Evolutionary conservation across 2,329 filamentous ascomycete species (phyloP), one percentile per base, ranked within the genome.

Genomic region (Nemania sp.): DNA sequence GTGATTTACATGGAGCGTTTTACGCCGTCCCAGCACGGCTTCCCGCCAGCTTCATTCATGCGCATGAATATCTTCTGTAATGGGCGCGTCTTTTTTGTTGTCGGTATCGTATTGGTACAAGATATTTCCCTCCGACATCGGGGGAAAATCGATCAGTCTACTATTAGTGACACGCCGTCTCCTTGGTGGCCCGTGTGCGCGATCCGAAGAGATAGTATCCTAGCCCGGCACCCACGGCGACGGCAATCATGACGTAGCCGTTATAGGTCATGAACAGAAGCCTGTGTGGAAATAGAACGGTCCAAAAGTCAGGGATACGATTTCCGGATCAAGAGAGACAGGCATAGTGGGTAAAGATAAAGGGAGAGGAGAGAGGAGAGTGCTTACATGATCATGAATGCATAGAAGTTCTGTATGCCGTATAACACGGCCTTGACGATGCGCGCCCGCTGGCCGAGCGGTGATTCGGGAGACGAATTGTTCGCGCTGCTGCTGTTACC

Each of bases 201-300:
- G 84, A 81, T 14, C 90, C 88, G 75, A 97, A 99, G 39, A 88
- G 65, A 56, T 96, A 70, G 69, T 96, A 97, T 37, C 94, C 94
- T 39, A 96, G 72, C 62, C 95, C 96, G 0, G 93, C 92, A 14
- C 94, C 94, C 8, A 95, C 77, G 0, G 89, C 89, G 14, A 97
- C 92, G 3, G 93, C 83, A 62, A 96, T 74, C 94, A 99, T 99
- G 63, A 99, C 86, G 86, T 90, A 96, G 52, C 94, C 94, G 67
- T 99, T 99, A 76, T 99, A 99, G n/a, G 94, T 99, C 94, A 99
- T 99, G 75, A 99, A 99, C 19, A 99, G 76, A 57, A 99, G 80
- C 94, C 93, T 97, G 15, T 41, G n/a, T n/a, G n/a, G n/a, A n/a
- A n/a, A n/a, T n/a, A n/a, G n/a, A n/a, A n/a, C n/a, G n/a, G n/a